Evolutionary conservation across 805 yeast species (phyloP), one percentile per base, ranked within the genome.

Genomic region (Starmera caribaea): DNA sequence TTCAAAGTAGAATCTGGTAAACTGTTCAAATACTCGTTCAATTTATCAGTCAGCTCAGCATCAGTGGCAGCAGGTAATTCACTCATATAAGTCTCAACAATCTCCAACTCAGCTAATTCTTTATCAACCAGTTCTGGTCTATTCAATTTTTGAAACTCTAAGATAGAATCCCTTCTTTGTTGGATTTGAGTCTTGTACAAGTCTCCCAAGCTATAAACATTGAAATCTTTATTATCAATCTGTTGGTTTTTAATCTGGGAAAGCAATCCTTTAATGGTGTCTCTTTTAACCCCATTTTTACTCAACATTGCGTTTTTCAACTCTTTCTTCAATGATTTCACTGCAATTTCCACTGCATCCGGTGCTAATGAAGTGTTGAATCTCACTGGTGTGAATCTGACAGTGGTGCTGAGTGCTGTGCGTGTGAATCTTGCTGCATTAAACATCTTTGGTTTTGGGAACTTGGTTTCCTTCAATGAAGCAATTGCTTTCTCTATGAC

Each of bases 101-200:
- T 52, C 0, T 44, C 55, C 26, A 68, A 49, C 55, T 78, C 81
- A 15, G 56, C 51, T 16, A 54, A 47, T 56, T 79, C 85, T 39
- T 66, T 68, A n/a, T 65, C 70, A 2, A 69, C 79, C 43, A 78
- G 57, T 43, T 79, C 84, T 3, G 49, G 54, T 46, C 85, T 67
- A 9, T 62, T 55, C 38, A 71, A 71, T 14, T 58, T 55, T 11
- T 47, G 37, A 49, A 69, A 79, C 48, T 74, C 74, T 10, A 54
- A 60, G 34, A 68, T 67, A 1, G 81, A 69, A 42, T 73, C 75
- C 24, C 46, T 49, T 44, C 82, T 65, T 47, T 75, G 76, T 16
- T 62, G 58, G 28, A 74, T 59, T 46, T 74, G 55, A 40, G 71
- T 74, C 16, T 63, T 54, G 45, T 65, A 61, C 3, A 60, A 45